These are phyloP conservation scores for Sporothrix luriei DNA, from an alignment of 2,329 filamentous ascomycete species.

Conservation along the genomic window DNA sequence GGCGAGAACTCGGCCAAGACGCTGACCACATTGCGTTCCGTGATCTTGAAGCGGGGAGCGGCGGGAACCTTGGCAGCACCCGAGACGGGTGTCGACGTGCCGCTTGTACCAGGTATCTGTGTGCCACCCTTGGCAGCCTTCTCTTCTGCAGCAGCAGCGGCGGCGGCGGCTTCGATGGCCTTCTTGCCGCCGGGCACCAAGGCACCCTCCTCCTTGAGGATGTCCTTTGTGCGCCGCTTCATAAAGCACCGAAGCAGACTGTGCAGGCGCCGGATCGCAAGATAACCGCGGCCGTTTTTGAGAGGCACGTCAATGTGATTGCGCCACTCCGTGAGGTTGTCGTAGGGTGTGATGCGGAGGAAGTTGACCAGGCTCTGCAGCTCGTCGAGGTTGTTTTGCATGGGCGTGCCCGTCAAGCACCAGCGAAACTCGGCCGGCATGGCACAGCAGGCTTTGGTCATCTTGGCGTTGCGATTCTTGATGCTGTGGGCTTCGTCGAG, in stretches of 20 bases:
- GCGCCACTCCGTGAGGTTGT: constrained; percentile 84
- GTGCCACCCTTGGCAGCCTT: constrained; percentile 49
- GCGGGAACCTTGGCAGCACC: constrained; percentile 36
- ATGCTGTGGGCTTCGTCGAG: constrained; percentile 97
- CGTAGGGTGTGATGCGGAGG: constrained; percentile 86
- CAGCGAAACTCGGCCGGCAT: constrained; percentile 85
- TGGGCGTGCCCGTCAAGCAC: constrained; percentile 94
- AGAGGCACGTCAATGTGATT: constrained; percentile 86
- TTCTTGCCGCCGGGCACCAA: constrained; percentile 74
- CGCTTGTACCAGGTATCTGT: not conserved
- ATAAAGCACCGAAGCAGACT: constrained; percentile 89
- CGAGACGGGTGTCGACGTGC: constrained; percentile 38
- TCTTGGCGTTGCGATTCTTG: constrained; percentile 96
- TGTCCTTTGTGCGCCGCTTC: constrained; percentile 97
- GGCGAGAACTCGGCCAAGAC: constrained; percentile 76
- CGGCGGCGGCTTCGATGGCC: constrained; percentile 46
- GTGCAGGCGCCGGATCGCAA: constrained; percentile 85
- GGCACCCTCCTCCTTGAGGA: constrained; percentile 85
- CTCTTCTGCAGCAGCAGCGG: constrained; percentile 42
- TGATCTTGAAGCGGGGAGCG: constrained; percentile 79
- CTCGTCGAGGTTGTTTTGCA: constrained; percentile 98
- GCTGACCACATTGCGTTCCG: constrained; percentile 83
- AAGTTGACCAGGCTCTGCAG: constrained; percentile 92
- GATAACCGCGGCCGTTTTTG: constrained; percentile 84
- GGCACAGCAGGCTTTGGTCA: constrained; percentile 87